Evolutionary conservation across 352 stramenopile species (phyloP), one percentile per base, ranked within the genome.

Genomic region (Thraustochytrium sp.): DNA sequence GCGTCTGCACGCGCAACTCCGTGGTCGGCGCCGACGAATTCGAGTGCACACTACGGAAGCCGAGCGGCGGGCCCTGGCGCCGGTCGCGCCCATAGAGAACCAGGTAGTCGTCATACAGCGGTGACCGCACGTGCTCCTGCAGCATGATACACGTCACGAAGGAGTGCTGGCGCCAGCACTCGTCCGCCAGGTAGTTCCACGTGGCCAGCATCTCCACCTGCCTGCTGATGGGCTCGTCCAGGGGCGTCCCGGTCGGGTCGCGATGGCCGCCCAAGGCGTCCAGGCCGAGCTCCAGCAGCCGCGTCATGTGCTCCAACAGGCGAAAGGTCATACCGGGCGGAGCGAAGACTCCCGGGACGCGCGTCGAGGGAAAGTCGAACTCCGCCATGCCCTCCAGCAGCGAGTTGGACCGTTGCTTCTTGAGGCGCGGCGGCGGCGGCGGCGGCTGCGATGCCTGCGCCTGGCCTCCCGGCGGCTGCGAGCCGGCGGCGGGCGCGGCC

Each of bases 21-120:
- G n/a, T n/a, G n/a, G n/a, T n/a, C n/a, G n/a, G n/a, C n/a, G n/a
- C n/a, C n/a, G n/a, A n/a, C n/a, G n/a, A n/a, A n/a, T n/a, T n/a
- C n/a, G n/a, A n/a, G n/a, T n/a, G n/a, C n/a, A n/a, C 48, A 55
- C 48, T n/a, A 55, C 48, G 18, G 48, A 55, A 55, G n/a, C 16
- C 16, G 8, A 63, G 31, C 13, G 54, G 55, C 26, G 13, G 55
- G 18, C 55, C 18, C 34, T 46, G 26, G 59, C 26, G 59, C 34
- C 31, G 59, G 11, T 16, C 36, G 13, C 26, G 59, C 9, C 36
- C 8, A 31, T 72, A 72, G 26, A 72, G 9, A 29, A 72, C 46
- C 16, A 61, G 36, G 51, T 80, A 80, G 49, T 80, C 68, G 44
- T 80, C 68, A 44, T 80, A 80, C 2, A 80, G 31, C 5, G 48